Evolutionary conservation across 2,329 filamentous ascomycete species (phyloP), one percentile per base, ranked within the genome.

Genomic region (Fusarium dimerum): DNA sequence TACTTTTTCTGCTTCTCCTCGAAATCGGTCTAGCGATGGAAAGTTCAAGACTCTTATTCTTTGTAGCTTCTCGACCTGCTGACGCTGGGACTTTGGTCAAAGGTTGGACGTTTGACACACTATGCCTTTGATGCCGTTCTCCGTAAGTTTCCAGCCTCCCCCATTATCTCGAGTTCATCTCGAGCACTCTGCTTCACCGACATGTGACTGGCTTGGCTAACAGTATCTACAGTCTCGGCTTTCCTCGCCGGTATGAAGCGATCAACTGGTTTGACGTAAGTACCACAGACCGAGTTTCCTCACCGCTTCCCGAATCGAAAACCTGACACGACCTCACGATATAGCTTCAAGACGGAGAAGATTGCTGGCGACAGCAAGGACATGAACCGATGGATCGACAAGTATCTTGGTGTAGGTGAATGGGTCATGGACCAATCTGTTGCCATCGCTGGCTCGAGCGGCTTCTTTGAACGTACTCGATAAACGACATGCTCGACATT

Each of bases 401-500:
- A 88, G 71, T 97, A 97, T 73, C 85, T 97, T 41, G 91, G 91
- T 57, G 87, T 97, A 16, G 94, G 94, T 65, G 94, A 99, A 78
- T 96, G 92, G 85, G 89, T 97, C 60, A 96, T 99, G 92, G 94
- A 99, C 73, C 89, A 95, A 77, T 95, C 92, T 30, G 91, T 97
- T 32, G 92, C 92, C 40, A 84, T 97, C 51, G 90, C 96, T 70
- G 89, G 91, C 40, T 87, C 89, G 45, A 95, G 90, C 69, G 83
- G 87, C 54, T 99, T 86, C 76, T 99, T 99, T 71, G 92, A 97
- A 78, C 84, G 94, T 68, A 92, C 85, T 73, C 84, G 92, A 77
- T 95, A 78, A 65, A 43, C 48, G 41, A 16, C 13, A 32, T 11
- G 9, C 20, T 18, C 15, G 57, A 60, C 56, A 59, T 49, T 50